Percentiles rank a stretch among this genome's conserved stretches.
These are phyloP conservation scores for Colletotrichum sp. DNA, from an alignment of 2,329 filamentous ascomycete species.

Conservation along the genomic window DNA sequence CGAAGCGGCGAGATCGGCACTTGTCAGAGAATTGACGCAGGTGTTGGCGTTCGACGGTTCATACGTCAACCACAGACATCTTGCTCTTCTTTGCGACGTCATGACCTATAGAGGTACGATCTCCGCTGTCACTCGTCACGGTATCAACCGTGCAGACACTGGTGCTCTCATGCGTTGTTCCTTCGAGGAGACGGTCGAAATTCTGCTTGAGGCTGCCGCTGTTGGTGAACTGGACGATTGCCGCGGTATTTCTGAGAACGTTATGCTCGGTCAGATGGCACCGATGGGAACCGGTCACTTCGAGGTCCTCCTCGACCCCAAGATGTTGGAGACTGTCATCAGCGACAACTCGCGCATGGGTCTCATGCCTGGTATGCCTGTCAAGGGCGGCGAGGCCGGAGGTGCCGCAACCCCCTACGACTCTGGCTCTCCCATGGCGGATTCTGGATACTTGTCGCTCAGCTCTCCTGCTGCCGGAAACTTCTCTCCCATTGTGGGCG, in stretches of 20 bases:
- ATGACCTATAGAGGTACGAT: conserved; percentile 96
- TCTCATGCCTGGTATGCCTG: conserved; percentile 78
- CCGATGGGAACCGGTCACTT: conserved; percentile 98
- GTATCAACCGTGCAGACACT: conserved; percentile 97
- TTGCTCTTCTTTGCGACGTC: conserved; percentile 92
- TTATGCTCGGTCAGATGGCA: conserved; percentile 96
- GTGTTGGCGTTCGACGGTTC: conserved; percentile 98
- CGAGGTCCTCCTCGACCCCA: conserved; percentile 89
- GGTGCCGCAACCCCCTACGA: conserved; percentile 96
- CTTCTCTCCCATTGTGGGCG: conserved; percentile 79
- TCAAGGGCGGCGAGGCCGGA: conserved; percentile 76
- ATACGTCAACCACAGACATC: conserved; percentile 98
- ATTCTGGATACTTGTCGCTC: conserved; percentile 70
- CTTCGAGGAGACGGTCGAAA: conserved; percentile 99
- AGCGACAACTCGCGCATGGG: conserved; percentile 89
- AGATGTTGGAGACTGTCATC: conserved; percentile 94
- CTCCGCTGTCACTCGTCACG: conserved; percentile 96
- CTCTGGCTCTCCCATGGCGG: conserved; percentile 78
- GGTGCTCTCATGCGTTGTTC: conserved; percentile 99
- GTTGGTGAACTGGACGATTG: conserved; percentile 97
- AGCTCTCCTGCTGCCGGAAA: conserved; percentile 64
- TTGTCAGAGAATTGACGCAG: conserved; percentile 87
- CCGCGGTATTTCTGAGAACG: conserved; percentile 96
- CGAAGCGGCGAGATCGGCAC: conserved; percentile 85
- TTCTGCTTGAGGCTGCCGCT: conserved; percentile 92